Conservation (phyloP, 2,329 filamentous ascomycete genomes). For the Colletotrichum lentis region DNA sequence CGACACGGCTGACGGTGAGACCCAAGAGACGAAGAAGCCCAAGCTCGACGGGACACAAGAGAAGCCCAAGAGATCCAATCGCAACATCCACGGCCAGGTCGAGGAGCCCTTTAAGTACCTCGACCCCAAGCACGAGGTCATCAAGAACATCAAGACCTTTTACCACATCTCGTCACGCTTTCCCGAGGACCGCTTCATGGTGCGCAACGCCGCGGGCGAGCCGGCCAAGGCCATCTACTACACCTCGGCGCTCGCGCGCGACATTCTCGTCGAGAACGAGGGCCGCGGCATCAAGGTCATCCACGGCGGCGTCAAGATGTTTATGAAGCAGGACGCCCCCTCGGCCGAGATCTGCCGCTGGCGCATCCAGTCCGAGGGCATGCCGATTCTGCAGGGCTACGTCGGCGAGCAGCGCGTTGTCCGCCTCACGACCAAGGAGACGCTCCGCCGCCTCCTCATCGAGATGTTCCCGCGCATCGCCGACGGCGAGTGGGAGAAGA, state of each 20-base stretch:
- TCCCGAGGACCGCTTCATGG: conserved; percentile 91
- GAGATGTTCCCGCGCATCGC: conserved; percentile 97
- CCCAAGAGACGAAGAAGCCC: conserved; percentile 51
- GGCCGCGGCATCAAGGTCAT: conserved; percentile 93
- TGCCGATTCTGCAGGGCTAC: conserved; percentile 90
- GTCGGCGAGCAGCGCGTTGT: conserved; percentile 81
- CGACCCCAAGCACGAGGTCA: conserved; percentile 74
- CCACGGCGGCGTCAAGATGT: conserved; percentile 98
- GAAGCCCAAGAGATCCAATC: conserved; percentile 48
- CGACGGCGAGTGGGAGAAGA: conserved; percentile 74
- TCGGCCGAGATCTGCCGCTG: conserved; percentile 87
- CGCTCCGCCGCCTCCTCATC: conserved; percentile 81
- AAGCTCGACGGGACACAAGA: conserved; percentile 49
- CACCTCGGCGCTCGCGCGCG: conserved; percentile 82
- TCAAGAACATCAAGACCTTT: conserved; percentile 80
- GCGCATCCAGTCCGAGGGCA: conserved; percentile 94
- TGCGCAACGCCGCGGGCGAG: conserved; percentile 88
- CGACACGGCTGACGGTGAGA: conserved; percentile 46
- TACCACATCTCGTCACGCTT: conserved; percentile 87
- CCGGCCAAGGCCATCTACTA: conserved; percentile 97
- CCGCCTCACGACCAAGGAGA: conserved; percentile 77
- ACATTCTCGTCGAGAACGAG: conserved; percentile 88
- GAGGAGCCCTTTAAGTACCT: conserved; percentile 98
- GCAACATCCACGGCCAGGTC: conserved; percentile 61
- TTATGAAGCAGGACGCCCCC: conserved; percentile 95